phyloP scores from a whole-genome alignment of 345 rosid genomes.

The Lumnitzera racemosa region DNA sequence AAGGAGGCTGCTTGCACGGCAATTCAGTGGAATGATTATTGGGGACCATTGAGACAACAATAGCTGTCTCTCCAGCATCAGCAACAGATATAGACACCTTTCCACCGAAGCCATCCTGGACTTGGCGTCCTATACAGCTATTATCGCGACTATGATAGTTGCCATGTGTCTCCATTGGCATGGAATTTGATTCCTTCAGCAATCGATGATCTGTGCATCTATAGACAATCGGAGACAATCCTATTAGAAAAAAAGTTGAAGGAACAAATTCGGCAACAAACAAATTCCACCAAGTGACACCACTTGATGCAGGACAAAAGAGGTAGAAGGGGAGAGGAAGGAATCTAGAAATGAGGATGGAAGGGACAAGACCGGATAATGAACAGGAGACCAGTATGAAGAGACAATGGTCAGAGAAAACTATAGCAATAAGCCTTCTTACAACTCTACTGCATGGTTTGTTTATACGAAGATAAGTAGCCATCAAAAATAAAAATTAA shows the following conservation, averaged over 20 bases:
- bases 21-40: constrained; percentile 35
- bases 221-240: constrained; percentile 15
- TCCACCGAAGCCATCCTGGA: constrained; percentile 46
- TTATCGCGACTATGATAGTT: constrained; percentile 29
- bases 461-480: too few relatives aligned
- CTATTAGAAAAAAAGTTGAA: background rate
- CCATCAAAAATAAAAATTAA: too few relatives aligned
- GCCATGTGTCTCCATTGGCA: constrained; percentile 31
- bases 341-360: too few relatives aligned
- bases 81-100: constrained; percentile 76
- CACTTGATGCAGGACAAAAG: background rate
- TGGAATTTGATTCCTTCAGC: constrained; percentile 31
- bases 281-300: too few relatives aligned
- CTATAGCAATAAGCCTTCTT: too few relatives aligned
- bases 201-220: constrained; percentile 58
- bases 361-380: too few relatives aligned
- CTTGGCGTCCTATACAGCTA: constrained; percentile 31
- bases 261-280: background rate
- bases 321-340: background rate
- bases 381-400: too few relatives aligned
- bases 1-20: constrained; percentile 28
- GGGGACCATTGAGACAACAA: constrained; percentile 75
- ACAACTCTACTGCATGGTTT: too few relatives aligned
- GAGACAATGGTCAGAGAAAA: too few relatives aligned
- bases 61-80: constrained; percentile 91